Percentiles rank a stretch among this genome's conserved stretches.
Evolutionary conservation across 108 stramenopile genomes (phyloP).

Genomic region (Cyclotella kingstonii): DNA sequence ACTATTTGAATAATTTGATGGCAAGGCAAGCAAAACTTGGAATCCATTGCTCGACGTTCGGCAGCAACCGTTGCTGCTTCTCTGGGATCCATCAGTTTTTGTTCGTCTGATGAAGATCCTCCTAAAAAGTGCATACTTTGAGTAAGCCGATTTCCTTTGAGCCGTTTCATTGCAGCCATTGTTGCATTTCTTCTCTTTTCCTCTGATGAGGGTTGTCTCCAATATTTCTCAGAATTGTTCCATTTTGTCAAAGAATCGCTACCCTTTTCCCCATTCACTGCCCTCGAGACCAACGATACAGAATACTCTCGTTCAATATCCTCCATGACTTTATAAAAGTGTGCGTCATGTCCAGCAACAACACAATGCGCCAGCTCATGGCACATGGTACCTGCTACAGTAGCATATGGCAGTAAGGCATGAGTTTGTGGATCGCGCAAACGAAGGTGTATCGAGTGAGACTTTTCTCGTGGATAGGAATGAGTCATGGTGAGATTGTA

Average conservation of each 20-base stretch:
- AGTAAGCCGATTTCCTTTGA: conserved; percentile 5
- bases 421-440: conserved; percentile 55
- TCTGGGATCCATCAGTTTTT: conserved; percentile 11
- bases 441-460: conserved; percentile 72
- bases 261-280: conserved; percentile 39
- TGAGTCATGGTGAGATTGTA: conserved; percentile 79
- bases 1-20: conserved; percentile 49
- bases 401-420: conserved; percentile 56
- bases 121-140: conserved; percentile 12
- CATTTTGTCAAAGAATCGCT: too few species aligned
- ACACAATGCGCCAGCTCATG: conserved; percentile 81
- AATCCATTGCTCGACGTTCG: conserved; percentile 40
- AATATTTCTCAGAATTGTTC: too few species aligned
- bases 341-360: conserved; percentile 51
- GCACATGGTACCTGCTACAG: conserved; percentile 78
- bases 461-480: conserved; percentile 14
- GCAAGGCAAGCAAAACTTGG: conserved; percentile 49
- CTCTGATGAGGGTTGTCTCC: background rate
- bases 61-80: conserved; percentile 46
- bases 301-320: conserved; percentile 76
- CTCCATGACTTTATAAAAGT: conserved; percentile 81
- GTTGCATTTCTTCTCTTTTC: background rate
- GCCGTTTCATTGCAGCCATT: conserved; percentile 14
- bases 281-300: conserved; percentile 36
- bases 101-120: conserved; percentile 5